These are phyloP conservation scores for Lyophyllum decastes DNA, from an alignment of 768 basidiomycete species.

Conservation along the genomic window DNA sequence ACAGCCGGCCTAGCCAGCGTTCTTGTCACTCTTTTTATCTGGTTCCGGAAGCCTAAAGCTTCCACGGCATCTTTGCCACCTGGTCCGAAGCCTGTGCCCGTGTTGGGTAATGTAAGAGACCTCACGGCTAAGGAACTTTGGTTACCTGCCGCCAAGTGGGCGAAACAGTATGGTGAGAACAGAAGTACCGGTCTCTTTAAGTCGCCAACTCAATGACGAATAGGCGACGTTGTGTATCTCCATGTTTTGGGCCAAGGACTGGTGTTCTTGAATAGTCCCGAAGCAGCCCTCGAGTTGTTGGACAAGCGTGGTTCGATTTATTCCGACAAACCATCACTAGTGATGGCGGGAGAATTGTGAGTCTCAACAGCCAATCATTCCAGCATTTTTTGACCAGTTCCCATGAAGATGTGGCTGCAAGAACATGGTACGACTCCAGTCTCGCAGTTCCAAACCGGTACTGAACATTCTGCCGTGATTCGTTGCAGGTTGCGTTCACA, in stretches of 20 bases:
- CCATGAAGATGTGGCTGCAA: conserved; percentile 59
- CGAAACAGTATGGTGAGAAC: conserved; percentile 61
- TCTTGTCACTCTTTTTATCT: conserved; percentile 40
- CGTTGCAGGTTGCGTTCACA: conserved; percentile 58
- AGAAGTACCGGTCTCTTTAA: neutral
- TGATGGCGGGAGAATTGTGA: conserved; percentile 73
- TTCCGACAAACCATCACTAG: conserved; percentile 69
- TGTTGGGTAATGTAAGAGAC: conserved; percentile 66
- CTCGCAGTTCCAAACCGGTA: neutral
- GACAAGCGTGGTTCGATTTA: conserved; percentile 73
- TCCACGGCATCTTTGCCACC: conserved; percentile 53
- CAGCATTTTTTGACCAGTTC: conserved; percentile 16
- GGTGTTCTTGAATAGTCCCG: conserved; percentile 64
- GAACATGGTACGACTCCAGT: conserved; percentile 51
- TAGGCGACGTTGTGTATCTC: conserved; percentile 67
- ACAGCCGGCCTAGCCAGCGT: conserved; percentile 35
- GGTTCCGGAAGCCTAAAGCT: conserved; percentile 45
- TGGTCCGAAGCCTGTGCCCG: conserved; percentile 65
- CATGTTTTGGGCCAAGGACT: conserved; percentile 68
- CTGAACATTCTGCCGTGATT: neutral
- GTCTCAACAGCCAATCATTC: conserved; percentile 26
- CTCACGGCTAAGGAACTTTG: conserved; percentile 64
- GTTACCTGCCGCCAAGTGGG: conserved; percentile 64
- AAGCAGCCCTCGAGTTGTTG: conserved; percentile 62
- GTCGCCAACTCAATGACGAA: conserved; percentile 8